These are phyloP conservation scores for Candida sanyaensis DNA, from an alignment of 1,139 yeast species.

Conservation along the genomic window DNA sequence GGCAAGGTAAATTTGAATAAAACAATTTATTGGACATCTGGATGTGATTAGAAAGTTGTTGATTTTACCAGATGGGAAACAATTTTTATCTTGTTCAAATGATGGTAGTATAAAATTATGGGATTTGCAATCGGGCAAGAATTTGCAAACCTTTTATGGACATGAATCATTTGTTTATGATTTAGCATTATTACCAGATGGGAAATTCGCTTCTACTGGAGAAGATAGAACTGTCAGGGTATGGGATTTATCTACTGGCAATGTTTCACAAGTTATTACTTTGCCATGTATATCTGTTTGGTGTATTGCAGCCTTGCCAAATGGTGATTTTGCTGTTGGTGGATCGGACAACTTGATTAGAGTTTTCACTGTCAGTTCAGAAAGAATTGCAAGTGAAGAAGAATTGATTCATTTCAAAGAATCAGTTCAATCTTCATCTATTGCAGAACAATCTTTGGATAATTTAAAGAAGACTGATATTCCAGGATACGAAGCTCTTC, in stretches of 20 bases:
- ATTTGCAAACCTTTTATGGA: slow-evolving; percentile 53
- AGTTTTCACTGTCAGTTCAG: slow-evolving; percentile 58
- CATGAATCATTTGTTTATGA: slow-evolving; percentile 87
- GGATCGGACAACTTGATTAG: slow-evolving; percentile 78
- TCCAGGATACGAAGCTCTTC: slow-evolving; percentile 62
- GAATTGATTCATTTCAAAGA: slow-evolving; percentile 55
- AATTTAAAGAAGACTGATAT: slow-evolving; percentile 69
- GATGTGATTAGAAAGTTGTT: slow-evolving; percentile 83
- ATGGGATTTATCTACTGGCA: slow-evolving; percentile 53
- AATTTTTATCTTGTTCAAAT: slow-evolving; percentile 79
- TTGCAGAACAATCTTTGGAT: slow-evolving; percentile 64
- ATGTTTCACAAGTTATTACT: slow-evolving; percentile 63
- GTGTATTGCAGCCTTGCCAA: slow-evolving; percentile 63
- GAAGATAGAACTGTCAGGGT: slow-evolving; percentile 86
- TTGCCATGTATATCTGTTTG: slow-evolving; percentile 89
- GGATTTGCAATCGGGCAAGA: slow-evolving; percentile 49
- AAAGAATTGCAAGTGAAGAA: slow-evolving; percentile 54
- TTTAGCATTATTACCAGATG: slow-evolving; percentile 54
- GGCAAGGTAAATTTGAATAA: slow-evolving; percentile 56
- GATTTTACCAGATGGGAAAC: slow-evolving; percentile 44
- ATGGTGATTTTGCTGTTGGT: slow-evolving; percentile 81
- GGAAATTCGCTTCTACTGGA: slow-evolving; percentile 72
- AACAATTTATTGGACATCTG: slow-evolving; percentile 58
- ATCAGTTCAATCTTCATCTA: slow-evolving; percentile 62
- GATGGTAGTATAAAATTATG: slow-evolving; percentile 77